phyloP scores from a whole-genome alignment of 768 basidiomycete genomes.

The Myochromella boudieri region DNA sequence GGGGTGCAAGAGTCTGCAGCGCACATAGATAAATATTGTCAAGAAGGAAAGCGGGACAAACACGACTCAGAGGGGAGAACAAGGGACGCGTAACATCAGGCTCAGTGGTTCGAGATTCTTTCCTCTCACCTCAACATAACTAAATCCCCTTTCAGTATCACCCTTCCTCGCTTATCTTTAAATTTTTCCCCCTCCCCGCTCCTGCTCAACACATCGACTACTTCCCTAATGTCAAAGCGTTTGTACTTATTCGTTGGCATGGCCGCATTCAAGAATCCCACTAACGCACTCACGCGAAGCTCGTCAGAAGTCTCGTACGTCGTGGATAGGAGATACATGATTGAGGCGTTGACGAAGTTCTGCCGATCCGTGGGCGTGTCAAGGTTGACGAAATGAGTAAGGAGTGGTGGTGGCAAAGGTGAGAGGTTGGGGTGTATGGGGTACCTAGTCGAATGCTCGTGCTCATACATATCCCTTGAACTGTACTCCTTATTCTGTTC shows the following conservation, averaged over 20 bases:
- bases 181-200: too few species aligned
- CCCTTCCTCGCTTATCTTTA: too few species aligned
- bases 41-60: too few species aligned
- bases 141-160: constrained; percentile 54
- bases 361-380: too few species aligned
- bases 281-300: constrained; percentile 64
- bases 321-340: constrained; percentile 63
- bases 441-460: background rate
- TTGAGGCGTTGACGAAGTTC: constrained; percentile 59
- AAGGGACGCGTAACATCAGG: too few species aligned
- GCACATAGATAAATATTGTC: too few species aligned
- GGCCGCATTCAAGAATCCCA: constrained; percentile 74
- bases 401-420: background rate
- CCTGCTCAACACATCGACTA: constrained; percentile 48
- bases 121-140: constrained; percentile 9
- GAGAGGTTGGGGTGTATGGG: background rate
- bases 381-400: too few species aligned
- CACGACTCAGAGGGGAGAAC: too few species aligned
- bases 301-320: constrained; percentile 70
- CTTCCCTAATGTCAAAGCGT: constrained; percentile 78
- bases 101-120: too few species aligned
- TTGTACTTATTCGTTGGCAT: constrained; percentile 79
- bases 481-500: too few species aligned
- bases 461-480: too few species aligned
- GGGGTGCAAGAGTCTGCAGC: too few species aligned